These are phyloP conservation scores for Meripilus lineatus DNA, from an alignment of 1,284 basidiomycete genomes.

Conservation along the genomic window DNA sequence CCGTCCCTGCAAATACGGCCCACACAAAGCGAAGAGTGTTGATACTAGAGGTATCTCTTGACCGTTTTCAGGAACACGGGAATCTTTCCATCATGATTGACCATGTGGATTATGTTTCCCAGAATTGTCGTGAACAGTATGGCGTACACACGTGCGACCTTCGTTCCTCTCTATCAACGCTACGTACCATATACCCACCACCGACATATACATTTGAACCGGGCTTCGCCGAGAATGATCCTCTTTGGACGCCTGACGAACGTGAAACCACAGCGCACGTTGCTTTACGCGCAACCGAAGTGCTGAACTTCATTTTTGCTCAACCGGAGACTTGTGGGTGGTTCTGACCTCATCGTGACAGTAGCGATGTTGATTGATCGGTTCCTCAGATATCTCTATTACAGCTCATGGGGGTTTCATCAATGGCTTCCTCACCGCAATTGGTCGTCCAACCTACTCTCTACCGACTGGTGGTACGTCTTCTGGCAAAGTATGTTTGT, in stretches of 20 bases:
- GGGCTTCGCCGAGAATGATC: conserved; percentile 69
- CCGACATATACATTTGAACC: conserved; percentile 62
- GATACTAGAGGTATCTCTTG: conserved; percentile 25
- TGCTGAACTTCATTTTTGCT: conserved; percentile 63
- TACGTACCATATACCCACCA: conserved; percentile 43
- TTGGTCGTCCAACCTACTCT: conserved; percentile 37
- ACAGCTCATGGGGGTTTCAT: conserved; percentile 63
- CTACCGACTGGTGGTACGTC: conserved; percentile 58
- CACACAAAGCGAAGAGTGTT: conserved; percentile 13
- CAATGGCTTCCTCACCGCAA: conserved; percentile 42
- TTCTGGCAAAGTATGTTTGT: not conserved
- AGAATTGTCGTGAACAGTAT: conserved; percentile 66
- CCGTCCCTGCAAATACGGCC: too few species aligned
- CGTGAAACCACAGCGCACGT: conserved; percentile 62
- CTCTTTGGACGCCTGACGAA: conserved; percentile 59
- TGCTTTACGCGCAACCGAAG: conserved; percentile 44
- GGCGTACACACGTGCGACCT: conserved; percentile 76
- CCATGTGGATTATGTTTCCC: not conserved
- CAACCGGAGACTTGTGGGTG: conserved; percentile 11
- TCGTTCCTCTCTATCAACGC: conserved; percentile 49
- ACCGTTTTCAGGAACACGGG: not conserved
- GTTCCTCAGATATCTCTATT: conserved; percentile 62
- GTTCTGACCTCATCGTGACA: too few species aligned
- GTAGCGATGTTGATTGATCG: too few species aligned
- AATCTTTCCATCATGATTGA: not conserved